Base-by-base conservation (phyloP, 495 filamentous ascomycete genomes). In the Chaetomidium leptoderma region DNA sequence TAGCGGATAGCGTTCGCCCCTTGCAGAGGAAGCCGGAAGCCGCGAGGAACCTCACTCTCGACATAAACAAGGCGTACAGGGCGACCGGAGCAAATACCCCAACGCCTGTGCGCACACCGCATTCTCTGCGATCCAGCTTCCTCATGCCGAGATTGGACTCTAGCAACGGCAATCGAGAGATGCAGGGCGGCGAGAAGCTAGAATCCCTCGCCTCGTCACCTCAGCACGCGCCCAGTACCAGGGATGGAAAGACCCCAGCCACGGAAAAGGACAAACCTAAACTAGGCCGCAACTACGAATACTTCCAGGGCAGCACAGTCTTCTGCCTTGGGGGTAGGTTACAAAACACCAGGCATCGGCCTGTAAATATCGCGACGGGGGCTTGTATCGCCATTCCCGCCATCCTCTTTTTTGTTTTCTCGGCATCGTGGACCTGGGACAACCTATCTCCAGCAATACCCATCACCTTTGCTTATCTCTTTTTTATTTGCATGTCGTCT, bases 391-490 rank as follows among this genome's bases (percentile, higher is more conserved):
- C 91, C 29, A 60, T 96, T 29, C 95, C 95, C 2, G 77, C 82
- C 29, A 79, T 81, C 27, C 77, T 98, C 39, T 98, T 96, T 74
- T 89, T 96, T 71, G 81, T 72, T 39, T 96, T 85, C 67, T 96
- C 91, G 55, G 93, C 87, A 19, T 84, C 92, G 49, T 98, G 89
- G 84, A 68, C 97, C 47, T 97, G 92, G 90, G 78, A 84, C 63
- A 82, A 97, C 64, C 81, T 96, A 63, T 96, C 91, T 16, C 93
- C 93, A 11, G 92, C 90, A 36, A 86, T 98, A 67, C 93, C 95
- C 44, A 83, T 97, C 59, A 67, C 91, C 32, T 97, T 92, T 72
- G 92, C 84, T 47, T 98, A 97, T 68, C 59, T 96, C 6, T 95
- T 92, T 64, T 89, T 86, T 65, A 75, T 98, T 23, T 93, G 88